Base-by-base conservation (phyloP, 2,329 filamentous ascomycete species). In the Malbranchea zuffiana region DNA sequence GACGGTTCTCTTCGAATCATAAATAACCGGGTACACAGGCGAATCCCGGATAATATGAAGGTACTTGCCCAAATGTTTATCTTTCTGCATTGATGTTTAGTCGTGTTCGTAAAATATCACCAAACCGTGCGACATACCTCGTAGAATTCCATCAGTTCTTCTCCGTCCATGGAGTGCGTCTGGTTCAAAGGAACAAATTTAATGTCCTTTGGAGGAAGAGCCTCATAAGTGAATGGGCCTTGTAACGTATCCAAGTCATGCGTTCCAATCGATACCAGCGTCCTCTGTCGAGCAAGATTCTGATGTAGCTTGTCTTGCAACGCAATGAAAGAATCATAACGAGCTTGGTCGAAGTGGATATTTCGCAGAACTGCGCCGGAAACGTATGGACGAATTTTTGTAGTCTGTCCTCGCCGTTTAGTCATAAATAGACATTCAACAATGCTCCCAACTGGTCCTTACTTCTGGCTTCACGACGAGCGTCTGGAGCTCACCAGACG, bases 241-340 rank as follows among this genome's bases (percentile, higher is more conserved):
- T 93, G 69, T 50, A 98, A 69, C 12, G 84, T 95, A 57, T 96
- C 87, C 46, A 96, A 69, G 58, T 98, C 88, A 62, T 98, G 90
- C 3, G 90, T 98, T 50, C 90, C 90, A 55, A 98, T 95, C 15
- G 88, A 82, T n/a, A 95, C 88, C 31, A 98, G 67, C 1, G 88
- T 95, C 52, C 90, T 72, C 62, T 96, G 83, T 44, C 90, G 78
- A 32, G 90, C 92, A 47, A 98, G 68, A 57, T 98, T 98, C 59
- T 88, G 82, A 67, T 98, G 90, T 32, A 98, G 75, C 68, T 98
- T 98, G 66, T 98, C 92, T 67, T 98, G 90, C 32, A 98, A 73
- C 39, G 80, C 75, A 57, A 98, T 98, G 81, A 98, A 98, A 54
- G 86, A 95, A 50, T 93, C 84, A 61, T 98, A 98, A 48, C 82